Percentiles rank a stretch among this genome's conserved stretches.
These are phyloP conservation scores for Lyophyllum semitale DNA, from an alignment of 768 basidiomycete genomes.

Conservation along the genomic window DNA sequence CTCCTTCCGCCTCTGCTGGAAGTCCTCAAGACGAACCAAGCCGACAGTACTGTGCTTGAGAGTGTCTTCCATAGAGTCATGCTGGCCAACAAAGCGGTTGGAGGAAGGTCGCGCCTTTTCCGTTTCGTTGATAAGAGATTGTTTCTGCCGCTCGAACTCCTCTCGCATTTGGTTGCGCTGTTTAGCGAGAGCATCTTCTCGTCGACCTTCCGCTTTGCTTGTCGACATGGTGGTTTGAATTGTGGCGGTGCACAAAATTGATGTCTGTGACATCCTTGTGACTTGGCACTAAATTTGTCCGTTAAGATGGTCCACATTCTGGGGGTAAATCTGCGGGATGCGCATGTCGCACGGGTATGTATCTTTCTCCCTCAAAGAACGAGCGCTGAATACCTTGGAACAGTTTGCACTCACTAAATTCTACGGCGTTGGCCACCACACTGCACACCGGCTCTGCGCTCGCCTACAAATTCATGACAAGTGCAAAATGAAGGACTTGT, in stretches of 20 bases:
- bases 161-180: conserved; percentile 79
- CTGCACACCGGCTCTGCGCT: conserved; percentile 82
- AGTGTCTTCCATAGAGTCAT: conserved; percentile 92
- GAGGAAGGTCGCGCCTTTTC: conserved; percentile 88
- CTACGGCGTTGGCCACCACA: conserved; percentile 82
- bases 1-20: conserved; percentile 85
- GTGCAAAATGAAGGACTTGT: conserved; percentile 78
- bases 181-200: conserved; percentile 84
- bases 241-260: conserved; percentile 30
- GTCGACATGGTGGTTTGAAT: conserved; percentile 56
- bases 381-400: neutral
- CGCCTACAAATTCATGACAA: conserved; percentile 90
- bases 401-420: conserved; percentile 91
- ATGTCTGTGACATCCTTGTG: conserved; percentile 10
- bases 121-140: conserved; percentile 82
- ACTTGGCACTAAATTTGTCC: conserved; percentile 12
- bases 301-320: conserved; percentile 82
- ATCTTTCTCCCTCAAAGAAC: conserved; percentile 34
- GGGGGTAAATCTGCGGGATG: conserved; percentile 80
- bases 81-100: conserved; percentile 90
- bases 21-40: conserved; percentile 88
- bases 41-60: conserved; percentile 92
- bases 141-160: conserved; percentile 81
- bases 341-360: conserved; percentile 73
- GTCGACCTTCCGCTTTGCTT: conserved; percentile 80